Conservation (phyloP, 345 rosid species). For the Arabidopsis suecica region DNA sequence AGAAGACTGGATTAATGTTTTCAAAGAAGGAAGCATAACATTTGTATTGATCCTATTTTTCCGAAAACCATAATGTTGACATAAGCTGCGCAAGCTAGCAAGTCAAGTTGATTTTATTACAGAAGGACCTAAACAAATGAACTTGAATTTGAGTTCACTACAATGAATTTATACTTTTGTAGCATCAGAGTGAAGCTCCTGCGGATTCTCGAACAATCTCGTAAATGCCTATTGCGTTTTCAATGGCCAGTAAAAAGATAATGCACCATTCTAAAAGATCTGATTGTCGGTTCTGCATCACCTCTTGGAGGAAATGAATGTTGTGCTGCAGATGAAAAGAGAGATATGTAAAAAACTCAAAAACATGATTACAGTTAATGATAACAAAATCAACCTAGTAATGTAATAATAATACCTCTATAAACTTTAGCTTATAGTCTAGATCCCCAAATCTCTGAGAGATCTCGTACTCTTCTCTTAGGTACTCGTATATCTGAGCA, state of each 20-base stretch:
- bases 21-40: constrained; percentile 2
- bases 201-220: constrained; percentile 68
- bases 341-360: neutral
- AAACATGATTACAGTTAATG: neutral
- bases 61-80: constrained; percentile 23
- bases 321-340: constrained; percentile 72
- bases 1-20: constrained; percentile 58
- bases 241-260: constrained; percentile 73
- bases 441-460: constrained; percentile 90
- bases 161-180: constrained; percentile 4
- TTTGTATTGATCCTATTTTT: constrained; percentile 27
- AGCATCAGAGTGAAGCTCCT: constrained; percentile 45
- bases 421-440: constrained; percentile 87
- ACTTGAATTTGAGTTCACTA: constrained; percentile 15
- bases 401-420: constrained; percentile 59
- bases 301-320: constrained; percentile 93
- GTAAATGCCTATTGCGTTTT: constrained; percentile 71
- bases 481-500: constrained; percentile 87
- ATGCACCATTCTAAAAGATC: constrained; percentile 92
- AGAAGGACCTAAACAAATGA: constrained; percentile 25
- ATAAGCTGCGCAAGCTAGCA: constrained; percentile 6
- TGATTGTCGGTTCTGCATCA: constrained; percentile 77
- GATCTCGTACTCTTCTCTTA: constrained; percentile 90
- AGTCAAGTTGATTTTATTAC: constrained; percentile 41
- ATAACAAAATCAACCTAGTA: neutral